Evolutionary conservation across 495 filamentous ascomycete genomes (phyloP).

Genomic region (Patellaria atrata): DNA sequence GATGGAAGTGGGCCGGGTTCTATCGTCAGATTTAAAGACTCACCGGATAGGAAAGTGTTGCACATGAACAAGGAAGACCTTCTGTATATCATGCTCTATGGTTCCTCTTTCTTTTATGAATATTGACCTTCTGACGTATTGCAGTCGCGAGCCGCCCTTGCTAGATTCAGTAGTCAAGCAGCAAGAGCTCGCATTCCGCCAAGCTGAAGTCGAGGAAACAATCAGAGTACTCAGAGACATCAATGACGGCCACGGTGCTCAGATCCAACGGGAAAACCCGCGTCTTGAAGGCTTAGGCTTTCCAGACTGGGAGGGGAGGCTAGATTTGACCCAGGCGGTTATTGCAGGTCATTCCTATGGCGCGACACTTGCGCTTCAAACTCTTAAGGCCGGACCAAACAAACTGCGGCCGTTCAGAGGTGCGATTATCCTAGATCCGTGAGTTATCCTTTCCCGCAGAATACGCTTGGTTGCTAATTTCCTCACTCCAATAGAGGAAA

Average conservation of each 20-base stretch:
- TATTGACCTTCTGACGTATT: not conserved
- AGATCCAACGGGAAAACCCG: constrained; percentile 21
- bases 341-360: constrained; percentile 40
- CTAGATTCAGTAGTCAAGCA: constrained; percentile 25
- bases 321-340: constrained; percentile 28
- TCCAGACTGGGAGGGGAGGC: constrained; percentile 24
- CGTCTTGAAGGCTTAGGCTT: constrained; percentile 17
- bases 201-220: constrained; percentile 39
- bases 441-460: too few species aligned
- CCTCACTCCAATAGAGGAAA: constrained; percentile 34
- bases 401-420: constrained; percentile 30
- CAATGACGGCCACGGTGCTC: constrained; percentile 30
- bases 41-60: constrained; percentile 18
- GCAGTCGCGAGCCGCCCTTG: constrained; percentile 11
- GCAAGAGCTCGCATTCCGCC: constrained; percentile 35
- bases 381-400: constrained; percentile 19
- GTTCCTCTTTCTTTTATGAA: not conserved
- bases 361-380: constrained; percentile 37
- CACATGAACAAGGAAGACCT: constrained; percentile 15
- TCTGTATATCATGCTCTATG: constrained; percentile 5
- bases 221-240: constrained; percentile 30
- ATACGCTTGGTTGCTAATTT: too few species aligned
- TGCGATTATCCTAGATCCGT: constrained; percentile 35
- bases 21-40: constrained; percentile 24
- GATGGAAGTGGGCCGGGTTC: constrained; percentile 39